Base-by-base conservation (phyloP, 2,329 filamentous ascomycete genomes). In the Colletotrichum australisinense region DNA sequence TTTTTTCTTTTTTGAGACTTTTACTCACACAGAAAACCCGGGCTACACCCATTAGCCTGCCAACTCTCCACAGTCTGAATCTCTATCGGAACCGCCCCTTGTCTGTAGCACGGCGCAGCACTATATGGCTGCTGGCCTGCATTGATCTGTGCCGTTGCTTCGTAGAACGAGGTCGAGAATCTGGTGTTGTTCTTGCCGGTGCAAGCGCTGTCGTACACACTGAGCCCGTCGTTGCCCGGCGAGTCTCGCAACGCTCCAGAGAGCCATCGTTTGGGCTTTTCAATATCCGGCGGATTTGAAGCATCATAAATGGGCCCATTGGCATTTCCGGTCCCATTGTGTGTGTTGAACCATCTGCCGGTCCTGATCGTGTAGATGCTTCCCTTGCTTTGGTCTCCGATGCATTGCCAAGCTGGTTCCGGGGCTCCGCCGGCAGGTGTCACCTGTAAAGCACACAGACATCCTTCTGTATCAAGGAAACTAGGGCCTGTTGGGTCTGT, bases 21-120 rank as follows among this genome's bases (percentile, higher is more conserved):
- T 14, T 24, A 79, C 84, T 67, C 73, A 86, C 85, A 87, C 26
- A 84, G 76, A 53, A 87, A 87, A 4, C 85, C 85, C 49, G 80
- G 77, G 8, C 76, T 79, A 67, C 85, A 87, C 1, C 85, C 85
- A 5, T 79, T 66, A 12, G 70, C 49, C 30, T 78, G 66, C 85
- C 85, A 87, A 6, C 77, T 77, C 1, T 77, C 76, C 9, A 81
- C 78, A 30, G 77, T 75, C 71, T 86, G 84, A 3, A 87, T 83
- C 63, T 81, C 79, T 26, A 87, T 76, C 1, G 84, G 84, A 5
- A 85, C 62, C 2, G 83, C 84, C 1, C 80, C 83, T 0, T 80
- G 78, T 53, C 81, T 77, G 78, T 80, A 86, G 68, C 85, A 87
- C 12, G 84, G 83, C 8, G 79, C 78, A 2, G 83, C 85, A 67